Base-by-base conservation (phyloP, 306 rosid genomes). In the Vachellia collinsii region DNA sequence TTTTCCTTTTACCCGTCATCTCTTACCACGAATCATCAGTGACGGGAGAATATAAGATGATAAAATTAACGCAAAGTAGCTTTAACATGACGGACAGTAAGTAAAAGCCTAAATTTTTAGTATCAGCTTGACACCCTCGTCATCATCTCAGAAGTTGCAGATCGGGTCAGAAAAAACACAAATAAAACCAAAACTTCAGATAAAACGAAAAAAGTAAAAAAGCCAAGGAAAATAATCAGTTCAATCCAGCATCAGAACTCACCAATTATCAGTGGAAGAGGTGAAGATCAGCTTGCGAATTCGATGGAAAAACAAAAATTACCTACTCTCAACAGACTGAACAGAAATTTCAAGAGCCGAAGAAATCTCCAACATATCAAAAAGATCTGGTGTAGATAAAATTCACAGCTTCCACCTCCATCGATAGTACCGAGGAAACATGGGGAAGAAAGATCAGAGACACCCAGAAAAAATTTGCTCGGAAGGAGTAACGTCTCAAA, bases 361-460 rank as follows among this genome's bases (percentile, higher is more conserved):
- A 70, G 58, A 71, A 56, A 44, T 36, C 69, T 13, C 72, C 58
- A 66, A 59, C 43, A 70, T 36, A 22, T 68, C 83, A 75, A 12
- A 12, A 34, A 77, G 85, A 82, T 78, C 83, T 19, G 43, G 74
- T 41, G 65, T 56, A 65, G 22, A 17, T 6, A 20, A 82, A 63
- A 53, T 41, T 87, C 77, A 81, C 65, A 66, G 85, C 86, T 86
- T 85, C 88, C 87, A 87, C 84, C 83, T 85, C 85, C 90, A 81
- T 81, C 88, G 90, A 80, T 85, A 77, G 77, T 78, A 83, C 58
- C 83, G 88, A 86, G 86, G 87, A 77, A 78, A 59, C 77, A 82
- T 41, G 20, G 75, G 64, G 20, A 73, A 67, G 62, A 77, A 53
- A 42, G 72, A 50, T 81, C 80, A 59, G 74, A 73, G 79, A 36